Evolutionary conservation across 2,329 filamentous ascomycete genomes (phyloP).

Genomic region (Lomentospora prolificans): DNA sequence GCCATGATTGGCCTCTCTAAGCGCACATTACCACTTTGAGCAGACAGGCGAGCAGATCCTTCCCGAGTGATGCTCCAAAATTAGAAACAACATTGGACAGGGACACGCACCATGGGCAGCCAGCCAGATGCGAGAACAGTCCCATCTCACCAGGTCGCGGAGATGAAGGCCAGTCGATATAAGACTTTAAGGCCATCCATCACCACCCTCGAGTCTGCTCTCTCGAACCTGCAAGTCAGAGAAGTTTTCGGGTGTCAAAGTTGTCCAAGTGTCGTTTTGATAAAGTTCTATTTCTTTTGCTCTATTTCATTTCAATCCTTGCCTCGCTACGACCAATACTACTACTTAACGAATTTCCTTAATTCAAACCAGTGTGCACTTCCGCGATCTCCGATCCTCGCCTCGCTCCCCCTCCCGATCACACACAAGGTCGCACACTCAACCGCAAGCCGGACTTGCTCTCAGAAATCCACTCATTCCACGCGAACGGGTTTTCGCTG

Average conservation of each 20-base stretch:
- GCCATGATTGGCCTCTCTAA: conserved; percentile 5
- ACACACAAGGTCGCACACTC: no score
- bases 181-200: conserved; percentile 8
- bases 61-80: conserved; percentile 1
- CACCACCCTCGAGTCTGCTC: conserved; percentile 1
- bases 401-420: no score
- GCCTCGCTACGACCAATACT: conserved; percentile 1
- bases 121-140: not conserved
- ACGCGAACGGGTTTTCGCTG: not conserved
- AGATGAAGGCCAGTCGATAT: conserved; percentile 6
- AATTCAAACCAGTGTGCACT: not conserved
- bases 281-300: not conserved
- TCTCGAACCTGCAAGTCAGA: not conserved
- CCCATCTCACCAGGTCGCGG: conserved; percentile 3
- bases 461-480: not conserved
- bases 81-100: conserved; percentile 7
- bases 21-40: conserved; percentile 1
- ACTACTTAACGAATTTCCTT: not conserved
- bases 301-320: conserved; percentile 2
- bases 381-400: not conserved
- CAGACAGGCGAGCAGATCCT: conserved; percentile 3
- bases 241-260: conserved; percentile 5
- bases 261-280: conserved; percentile 7
- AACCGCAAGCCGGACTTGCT: conserved; percentile 7
- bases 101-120: not conserved